Evolutionary conservation across 192 early-diverging fungal genomes (phyloP), one percentile per base, ranked within the genome.

Genomic region (Podila verticillata): DNA sequence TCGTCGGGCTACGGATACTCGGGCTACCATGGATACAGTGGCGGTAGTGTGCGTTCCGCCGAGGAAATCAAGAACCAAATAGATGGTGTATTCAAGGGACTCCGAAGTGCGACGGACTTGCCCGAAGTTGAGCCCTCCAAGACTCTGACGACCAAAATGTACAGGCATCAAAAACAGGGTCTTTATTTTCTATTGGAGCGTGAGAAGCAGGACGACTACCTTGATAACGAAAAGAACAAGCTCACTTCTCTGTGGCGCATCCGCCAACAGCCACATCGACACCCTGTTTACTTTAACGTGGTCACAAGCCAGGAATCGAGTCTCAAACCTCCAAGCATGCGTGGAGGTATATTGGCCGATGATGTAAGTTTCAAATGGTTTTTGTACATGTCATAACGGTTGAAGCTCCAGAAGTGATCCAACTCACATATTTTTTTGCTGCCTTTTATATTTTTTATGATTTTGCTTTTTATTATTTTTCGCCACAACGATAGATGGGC

Each of bases 141-240:
- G 65, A 72, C 73, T 4, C 48, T 73, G 56, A 51, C 58, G 24
- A 89, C 95, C 1, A 70, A 63, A n/a, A 74, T 96, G 84, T 91
- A 92, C 59, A 82, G 89, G 63, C 93, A 96, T 79, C 95, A 96
- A 66, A 91, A 91, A 64, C 95, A 96, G 75, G 95, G 93, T 4
- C 87, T 96, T 7, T 87, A 88, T 70, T 96, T 94, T 72, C 90
- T 96, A 87, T 62, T 89, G 39, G 84, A 93, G 64, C 88, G 93
- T 22, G 95, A 96, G 74, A 90, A 88, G 30, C 81, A 83, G 29
- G 87, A 90, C 15, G 88, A 92, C 59, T 91, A 88, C 34, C 72
- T 83, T 1, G 80, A 73, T 30, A 83, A 82, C 29, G 75, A 90
- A 56, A 82, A 75, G 31, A 88, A 82, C 63, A 74, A 73, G 31